phyloP scores from a whole-genome alignment of 2,329 filamentous ascomycete species.

The Hirsutella minnesotensis region DNA sequence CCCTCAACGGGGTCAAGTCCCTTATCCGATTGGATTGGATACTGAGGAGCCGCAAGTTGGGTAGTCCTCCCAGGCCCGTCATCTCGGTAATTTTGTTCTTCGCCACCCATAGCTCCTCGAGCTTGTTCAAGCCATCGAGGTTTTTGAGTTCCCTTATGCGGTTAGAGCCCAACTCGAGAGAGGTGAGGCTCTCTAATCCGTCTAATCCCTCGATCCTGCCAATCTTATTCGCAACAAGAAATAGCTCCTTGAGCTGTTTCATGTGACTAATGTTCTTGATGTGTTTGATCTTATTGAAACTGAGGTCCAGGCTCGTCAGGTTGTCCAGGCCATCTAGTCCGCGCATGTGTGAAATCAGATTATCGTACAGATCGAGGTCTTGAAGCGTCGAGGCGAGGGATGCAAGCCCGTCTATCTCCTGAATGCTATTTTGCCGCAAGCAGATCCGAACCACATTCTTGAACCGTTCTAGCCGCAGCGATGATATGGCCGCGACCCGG shows the following conservation, averaged over 20 bases:
- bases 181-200: slow-evolving; percentile 60
- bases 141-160: slow-evolving; percentile 82
- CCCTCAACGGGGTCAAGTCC: slow-evolving; percentile 62
- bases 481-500: slow-evolving; percentile 65
- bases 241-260: slow-evolving; percentile 68
- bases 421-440: slow-evolving; percentile 84
- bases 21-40: slow-evolving; percentile 92
- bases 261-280: slow-evolving; percentile 82
- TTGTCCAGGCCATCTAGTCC: slow-evolving; percentile 68
- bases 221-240: slow-evolving; percentile 93
- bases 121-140: slow-evolving; percentile 58
- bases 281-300: slow-evolving; percentile 99
- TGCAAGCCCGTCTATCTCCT: slow-evolving; percentile 64
- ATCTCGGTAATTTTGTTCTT: slow-evolving; percentile 94
- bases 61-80: slow-evolving; percentile 60
- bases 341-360: slow-evolving; percentile 77
- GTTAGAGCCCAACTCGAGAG: slow-evolving; percentile 87
- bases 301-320: slow-evolving; percentile 74
- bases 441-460: slow-evolving; percentile 64
- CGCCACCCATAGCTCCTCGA: slow-evolving; percentile 88
- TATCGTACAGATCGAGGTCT: slow-evolving; percentile 94
- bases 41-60: slow-evolving; percentile 75
- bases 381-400: slow-evolving; percentile 53
- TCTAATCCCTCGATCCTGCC: slow-evolving; percentile 75
- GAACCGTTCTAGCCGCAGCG: slow-evolving; percentile 76